A percentile compares a stretch with the other conserved stretches of the same genome.
Evolutionary conservation across 108 stramenopile genomes (phyloP).

Genomic region (Epithemia pelagica): DNA sequence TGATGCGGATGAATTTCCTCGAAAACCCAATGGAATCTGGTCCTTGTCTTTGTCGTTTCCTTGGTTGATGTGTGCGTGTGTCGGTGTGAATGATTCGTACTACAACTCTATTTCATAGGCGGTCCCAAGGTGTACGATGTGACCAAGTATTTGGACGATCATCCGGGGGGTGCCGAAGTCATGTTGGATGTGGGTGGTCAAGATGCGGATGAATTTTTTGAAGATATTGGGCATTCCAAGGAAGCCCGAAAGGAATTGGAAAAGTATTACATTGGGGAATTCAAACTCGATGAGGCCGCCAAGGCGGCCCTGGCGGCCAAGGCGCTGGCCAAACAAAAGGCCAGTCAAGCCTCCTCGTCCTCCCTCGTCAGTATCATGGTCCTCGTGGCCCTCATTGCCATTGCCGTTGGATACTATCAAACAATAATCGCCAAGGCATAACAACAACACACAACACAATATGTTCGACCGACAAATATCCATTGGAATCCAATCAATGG

Average conservation of each 20-base stretch:
- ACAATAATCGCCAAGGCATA: neutral
- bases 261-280: slow-evolving; percentile 70
- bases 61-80: too few relatives aligned
- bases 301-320: slow-evolving; percentile 58
- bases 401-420: slow-evolving; percentile 30
- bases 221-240: slow-evolving; percentile 96
- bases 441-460: too few relatives aligned
- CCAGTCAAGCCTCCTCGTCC: slow-evolving; percentile 4
- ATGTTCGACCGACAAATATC: too few relatives aligned
- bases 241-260: slow-evolving; percentile 85
- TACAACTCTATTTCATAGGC: too few relatives aligned
- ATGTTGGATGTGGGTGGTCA: slow-evolving; percentile 87
- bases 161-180: slow-evolving; percentile 95
- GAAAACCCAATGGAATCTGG: too few relatives aligned
- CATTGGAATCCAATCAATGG: too few relatives aligned
- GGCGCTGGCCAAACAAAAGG: slow-evolving; percentile 35
- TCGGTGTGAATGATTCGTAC: too few relatives aligned
- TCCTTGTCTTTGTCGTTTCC: too few relatives aligned
- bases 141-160: slow-evolving; percentile 92
- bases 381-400: slow-evolving; percentile 29
- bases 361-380: slow-evolving; percentile 20
- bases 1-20: too few relatives aligned
- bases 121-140: slow-evolving; percentile 97
- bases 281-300: slow-evolving; percentile 62
- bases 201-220: slow-evolving; percentile 95